Base-by-base conservation (phyloP, 768 basidiomycete genomes). In the Rhodotorula kratochvilovae region DNA sequence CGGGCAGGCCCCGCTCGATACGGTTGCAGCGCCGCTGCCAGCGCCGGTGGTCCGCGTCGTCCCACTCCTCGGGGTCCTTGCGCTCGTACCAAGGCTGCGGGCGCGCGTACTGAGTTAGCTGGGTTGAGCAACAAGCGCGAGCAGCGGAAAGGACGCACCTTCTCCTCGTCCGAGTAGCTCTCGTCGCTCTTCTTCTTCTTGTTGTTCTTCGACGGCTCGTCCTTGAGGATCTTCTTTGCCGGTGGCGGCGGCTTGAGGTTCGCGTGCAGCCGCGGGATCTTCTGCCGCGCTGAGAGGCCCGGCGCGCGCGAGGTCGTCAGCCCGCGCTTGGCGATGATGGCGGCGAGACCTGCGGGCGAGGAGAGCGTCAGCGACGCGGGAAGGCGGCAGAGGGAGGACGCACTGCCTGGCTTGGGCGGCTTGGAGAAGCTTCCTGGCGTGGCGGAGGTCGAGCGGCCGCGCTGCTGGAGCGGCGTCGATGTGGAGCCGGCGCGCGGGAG, bases 101-200 rank as follows among this genome's bases (percentile, higher is more conserved):
- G 43, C 16, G 39, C 48, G 48, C n/a, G n/a, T n/a, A n/a, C n/a
- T n/a, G n/a, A n/a, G n/a, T n/a, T n/a, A n/a, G n/a, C n/a, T n/a
- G n/a, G n/a, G n/a, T n/a, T 2, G 15, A 43, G 23, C n/a, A n/a
- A 10, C 16, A 33, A 17, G 5, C n/a, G 42, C 17, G 33, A 33
- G 33, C 5, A 27, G 27, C 5, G 2, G 48, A 12, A n/a, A 16
- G 13, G n/a, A n/a, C 66, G 54, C 50, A 76, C 75, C 68, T 78
- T 78, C 54, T 78, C 77, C 55, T 76, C 71, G 29, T 74, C 73
- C 33, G 73, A 74, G 33, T 63, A 70, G 53, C 64, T 66, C 46
- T 71, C 65, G 27, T 74, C 69, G 21, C 68, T 69, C 60, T 71
- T 70, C 68, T 73, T 73, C 58, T 70, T 68, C 58, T 70, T 68